Conservation (phyloP, 768 basidiomycete species). For the Galerina marginata region DNA sequence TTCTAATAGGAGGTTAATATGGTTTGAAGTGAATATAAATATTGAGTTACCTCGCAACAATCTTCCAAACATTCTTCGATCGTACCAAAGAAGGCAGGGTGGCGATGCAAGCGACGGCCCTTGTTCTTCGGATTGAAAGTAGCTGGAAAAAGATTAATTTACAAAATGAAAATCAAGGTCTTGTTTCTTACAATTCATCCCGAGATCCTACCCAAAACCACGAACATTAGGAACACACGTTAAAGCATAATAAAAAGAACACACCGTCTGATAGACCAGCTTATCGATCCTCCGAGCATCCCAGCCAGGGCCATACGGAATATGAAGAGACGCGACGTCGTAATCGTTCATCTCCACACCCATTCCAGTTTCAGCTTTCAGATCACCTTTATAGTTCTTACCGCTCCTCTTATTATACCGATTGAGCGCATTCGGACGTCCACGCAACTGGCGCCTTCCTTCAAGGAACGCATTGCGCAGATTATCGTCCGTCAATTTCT, state of each 20-base stretch:
- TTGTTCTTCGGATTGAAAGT: constrained; percentile 71
- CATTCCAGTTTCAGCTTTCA: constrained; percentile 49
- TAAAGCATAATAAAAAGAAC: constrained; percentile 10
- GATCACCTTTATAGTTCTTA: constrained; percentile 57
- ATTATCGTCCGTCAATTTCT: constrained; percentile 54
- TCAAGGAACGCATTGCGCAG: constrained; percentile 51
- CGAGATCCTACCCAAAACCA: constrained; percentile 47
- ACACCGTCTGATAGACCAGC: constrained; percentile 50
- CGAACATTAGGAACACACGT: not conserved
- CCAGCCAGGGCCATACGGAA: constrained; percentile 70
- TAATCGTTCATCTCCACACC: constrained; percentile 64
- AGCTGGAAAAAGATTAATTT: constrained; percentile 36
- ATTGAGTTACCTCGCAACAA: constrained; percentile 56
- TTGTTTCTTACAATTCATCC: constrained; percentile 55
- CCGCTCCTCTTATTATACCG: constrained; percentile 36
- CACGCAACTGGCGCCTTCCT: constrained; percentile 54
- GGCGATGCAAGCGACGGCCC: constrained; percentile 61
- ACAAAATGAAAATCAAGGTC: not conserved
- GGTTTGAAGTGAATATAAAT: not conserved
- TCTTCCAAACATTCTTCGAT: constrained; percentile 62
- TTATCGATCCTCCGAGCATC: constrained; percentile 61
- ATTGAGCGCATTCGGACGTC: constrained; percentile 43
- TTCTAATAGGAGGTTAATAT: constrained; percentile 33
- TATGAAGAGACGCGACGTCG: constrained; percentile 58
- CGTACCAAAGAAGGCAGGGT: constrained; percentile 67